phyloP scores from a whole-genome alignment of 768 basidiomycete genomes.

The Lactarius pseudohatsudake region DNA sequence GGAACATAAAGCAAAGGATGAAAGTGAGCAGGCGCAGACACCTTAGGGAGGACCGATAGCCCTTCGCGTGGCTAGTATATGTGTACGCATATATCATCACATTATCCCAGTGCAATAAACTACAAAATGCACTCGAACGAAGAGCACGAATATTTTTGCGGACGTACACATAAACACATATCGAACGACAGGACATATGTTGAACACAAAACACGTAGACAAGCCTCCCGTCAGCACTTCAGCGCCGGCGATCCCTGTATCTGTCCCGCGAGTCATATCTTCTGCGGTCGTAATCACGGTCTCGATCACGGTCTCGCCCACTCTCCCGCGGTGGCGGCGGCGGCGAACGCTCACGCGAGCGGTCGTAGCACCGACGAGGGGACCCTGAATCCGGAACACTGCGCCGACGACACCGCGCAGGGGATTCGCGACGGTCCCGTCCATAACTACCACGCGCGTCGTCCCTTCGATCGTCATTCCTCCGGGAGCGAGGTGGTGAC shows the following conservation, averaged over 20 bases:
- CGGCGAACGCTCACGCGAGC: conserved; percentile 11
- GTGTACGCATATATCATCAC: conserved; percentile 6
- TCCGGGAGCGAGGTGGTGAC: conserved; percentile 24
- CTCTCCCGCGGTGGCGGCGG: conserved; percentile 17
- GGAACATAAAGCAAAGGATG: conserved; percentile 41
- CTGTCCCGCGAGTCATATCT: conserved; percentile 25
- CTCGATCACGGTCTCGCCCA: conserved; percentile 14
- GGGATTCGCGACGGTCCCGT: conserved; percentile 11
- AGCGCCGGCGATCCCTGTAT: conserved; percentile 25
- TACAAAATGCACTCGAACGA: neutral
- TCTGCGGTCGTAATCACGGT: conserved; percentile 16
- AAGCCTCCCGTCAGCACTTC: neutral
- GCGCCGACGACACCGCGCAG: conserved; percentile 21
- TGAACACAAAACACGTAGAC: neutral
- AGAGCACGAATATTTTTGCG: neutral
- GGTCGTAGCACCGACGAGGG: conserved; percentile 19
- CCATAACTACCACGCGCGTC: conserved; percentile 13
- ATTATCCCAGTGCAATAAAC: conserved; percentile 1
- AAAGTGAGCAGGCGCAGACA: neutral
- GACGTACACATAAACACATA: neutral
- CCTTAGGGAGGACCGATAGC: neutral
- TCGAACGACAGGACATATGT: neutral
- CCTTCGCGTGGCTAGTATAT: neutral
- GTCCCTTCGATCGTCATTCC: conserved; percentile 4
- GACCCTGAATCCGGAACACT: conserved; percentile 23